Evolutionary conservation across 495 filamentous ascomycete genomes (phyloP).

Genomic region (Penicillium odoratum): DNA sequence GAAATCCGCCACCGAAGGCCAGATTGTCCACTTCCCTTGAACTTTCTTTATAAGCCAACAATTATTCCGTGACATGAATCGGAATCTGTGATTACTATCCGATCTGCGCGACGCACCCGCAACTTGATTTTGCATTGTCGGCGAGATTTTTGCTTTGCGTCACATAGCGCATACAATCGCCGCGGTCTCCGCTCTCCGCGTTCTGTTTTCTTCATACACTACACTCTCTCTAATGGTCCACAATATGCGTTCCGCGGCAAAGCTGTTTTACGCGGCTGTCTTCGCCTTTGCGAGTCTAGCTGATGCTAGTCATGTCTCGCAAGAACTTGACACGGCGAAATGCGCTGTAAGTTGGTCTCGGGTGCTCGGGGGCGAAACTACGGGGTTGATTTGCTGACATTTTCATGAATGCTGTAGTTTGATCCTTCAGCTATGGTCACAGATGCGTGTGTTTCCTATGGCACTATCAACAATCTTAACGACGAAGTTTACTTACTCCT

Average conservation of each 20-base stretch:
- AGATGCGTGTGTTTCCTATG: conserved; percentile 91
- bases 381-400: conserved; percentile 3
- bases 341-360: conserved; percentile 62
- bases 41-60: background rate
- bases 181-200: background rate
- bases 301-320: conserved; percentile 37
- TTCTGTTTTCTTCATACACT: conserved; percentile 4
- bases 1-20: background rate
- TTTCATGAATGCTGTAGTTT: conserved; percentile 45
- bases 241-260: conserved; percentile 65
- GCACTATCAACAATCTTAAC: conserved; percentile 62
- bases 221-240: conserved; percentile 1
- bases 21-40: background rate
- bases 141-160: conserved; percentile 3
- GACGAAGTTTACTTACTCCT: conserved; percentile 74
- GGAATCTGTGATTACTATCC: background rate
- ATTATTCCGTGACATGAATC: background rate
- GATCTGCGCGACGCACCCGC: background rate
- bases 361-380: background rate
- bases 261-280: conserved; percentile 72
- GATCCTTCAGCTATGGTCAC: conserved; percentile 66
- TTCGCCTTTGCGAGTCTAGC: conserved; percentile 67
- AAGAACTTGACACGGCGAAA: conserved; percentile 46
- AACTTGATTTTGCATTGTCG: background rate
- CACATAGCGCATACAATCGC: conserved; percentile 1